Base-by-base conservation (phyloP, 768 basidiomycete species). In the Podaxis rugospora region DNA sequence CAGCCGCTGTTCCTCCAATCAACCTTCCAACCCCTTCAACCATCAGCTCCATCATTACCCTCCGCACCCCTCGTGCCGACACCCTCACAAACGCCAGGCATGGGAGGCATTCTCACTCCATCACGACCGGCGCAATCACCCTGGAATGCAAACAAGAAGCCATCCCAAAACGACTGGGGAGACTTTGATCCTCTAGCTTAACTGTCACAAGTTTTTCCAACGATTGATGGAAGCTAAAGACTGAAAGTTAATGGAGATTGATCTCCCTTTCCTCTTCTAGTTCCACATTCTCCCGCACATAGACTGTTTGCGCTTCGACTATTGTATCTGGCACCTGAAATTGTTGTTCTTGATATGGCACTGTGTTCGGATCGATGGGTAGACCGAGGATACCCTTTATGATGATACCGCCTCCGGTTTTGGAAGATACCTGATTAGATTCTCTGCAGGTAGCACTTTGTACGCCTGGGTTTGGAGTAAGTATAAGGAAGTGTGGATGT, bases 101-200 rank as follows among this genome's bases (percentile, higher is more conserved):
- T 76, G 69, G 75, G 80, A 27, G 75, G 78, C 49, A 70, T 91
- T 55, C 73, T 92, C 23, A 76, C 82, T 3, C 92, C 91, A 2
- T 85, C 85, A 16, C 85, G 80, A 68, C 85, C 86, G 32, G 69
- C 81, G 28, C 83, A 84, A 62, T 77, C 82, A 10, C 73, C 80
- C 10, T 81, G 83, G 67, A 66, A 62, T 53, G 62, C 66, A 18
- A 55, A 77, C 14, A 85, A 84, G 64, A 80, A 77, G 51, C 65
- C 80, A 13, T 80, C 84, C 35, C 88, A 87, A 66, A 81, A 86
- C 64, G 86, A 86, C 62, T 92, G 89, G 88, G 84, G 84, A 23
- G 92, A 90, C 69, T 93, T 93, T 68, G 92, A 93, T 75, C 92
- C 92, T 11, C 74, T 91, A 49, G 79, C 82, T 54, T 89, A 72